Base-by-base conservation (phyloP, 371 early-diverging fungal genomes). In the Haplosporangium sp. region DNA sequence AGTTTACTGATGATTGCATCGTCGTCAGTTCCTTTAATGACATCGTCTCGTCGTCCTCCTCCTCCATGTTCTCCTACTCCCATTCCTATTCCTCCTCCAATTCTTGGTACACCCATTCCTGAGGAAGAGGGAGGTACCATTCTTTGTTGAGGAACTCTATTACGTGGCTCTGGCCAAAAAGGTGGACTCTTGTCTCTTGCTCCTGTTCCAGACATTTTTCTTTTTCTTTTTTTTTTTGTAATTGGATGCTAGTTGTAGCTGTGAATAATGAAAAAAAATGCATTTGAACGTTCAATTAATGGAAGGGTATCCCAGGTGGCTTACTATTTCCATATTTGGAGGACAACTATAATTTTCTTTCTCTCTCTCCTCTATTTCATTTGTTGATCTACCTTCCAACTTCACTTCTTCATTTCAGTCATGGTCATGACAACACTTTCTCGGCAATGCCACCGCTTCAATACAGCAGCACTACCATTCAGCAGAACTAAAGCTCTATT, bases 1-100 rank as follows among this genome's bases (percentile, higher is more conserved):
- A 91, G 84, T 77, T 94, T 87, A 67, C 92, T 91, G 48, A 91
- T 79, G 13, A 94, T 91, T n/a, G 96, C 97, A 77, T 96, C 96
- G 74, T 94, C 94, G 83, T 96, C 95, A 27, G 97, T 97, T 19
- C 87, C 91, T 60, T 92, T 89, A 13, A 97, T 90, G 35, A 90
- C 88, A 65, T 92, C 91, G 72, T 93, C 92, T 48, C 74, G 70
- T 20, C 27, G 27, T 27, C 27, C 27, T 27, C 27, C 27, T 27
- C 27, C 27, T 27, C 27, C 27, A 27, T 27, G 27, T 27, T 1
- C 27, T 27, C 27, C 1, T 27, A 27, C 27, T 27, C 27, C 27
- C 27, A 27, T 27, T 27, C 27, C 27, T 27, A 27, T 27, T 27
- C 27, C 27, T 27, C 27, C 27, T 27, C 62, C 76, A 38, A 5